Evolutionary conservation across 192 early-diverging fungal species (phyloP).

Genomic region (Gorgonomyces haynaldii): DNA sequence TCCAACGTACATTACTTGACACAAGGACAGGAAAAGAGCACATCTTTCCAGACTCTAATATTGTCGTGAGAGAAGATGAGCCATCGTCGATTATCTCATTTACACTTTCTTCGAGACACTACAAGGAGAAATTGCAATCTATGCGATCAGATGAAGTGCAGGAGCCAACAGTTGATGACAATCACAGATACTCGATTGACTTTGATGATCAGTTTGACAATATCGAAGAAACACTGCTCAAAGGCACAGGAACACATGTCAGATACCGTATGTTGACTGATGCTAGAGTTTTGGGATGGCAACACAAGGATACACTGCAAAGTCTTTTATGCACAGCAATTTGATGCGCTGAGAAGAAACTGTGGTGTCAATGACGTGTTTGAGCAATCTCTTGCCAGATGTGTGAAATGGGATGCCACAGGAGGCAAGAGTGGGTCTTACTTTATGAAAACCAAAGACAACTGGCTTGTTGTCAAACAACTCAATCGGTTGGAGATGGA

Average conservation of each 20-base stretch:
- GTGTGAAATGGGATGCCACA: conserved; percentile 65
- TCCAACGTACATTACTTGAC: conserved; percentile 53
- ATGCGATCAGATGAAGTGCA: conserved; percentile 14
- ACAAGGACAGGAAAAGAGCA: conserved; percentile 60
- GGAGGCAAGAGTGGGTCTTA: conserved; percentile 89
- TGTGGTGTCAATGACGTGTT: conserved; percentile 75
- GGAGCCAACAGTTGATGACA: conserved; percentile 5
- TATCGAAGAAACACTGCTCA: conserved; percentile 53
- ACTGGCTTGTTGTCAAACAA: conserved; percentile 87
- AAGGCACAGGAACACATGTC: conserved; percentile 62
- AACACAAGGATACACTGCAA: conserved; percentile 75
- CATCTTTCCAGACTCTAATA: conserved; percentile 70
- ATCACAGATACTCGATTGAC: conserved; percentile 15
- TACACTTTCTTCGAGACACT: conserved; percentile 65
- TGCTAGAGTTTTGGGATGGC: conserved; percentile 53
- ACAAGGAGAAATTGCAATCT: conserved; percentile 49
- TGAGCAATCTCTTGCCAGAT: conserved; percentile 77
- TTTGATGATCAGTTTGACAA: conserved; percentile 22
- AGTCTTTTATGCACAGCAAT: conserved; percentile 85
- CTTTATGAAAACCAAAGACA: conserved; percentile 84
- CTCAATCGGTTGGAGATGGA: conserved; percentile 72
- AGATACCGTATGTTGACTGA: conserved; percentile 48
- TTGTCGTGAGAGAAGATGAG: conserved; percentile 84
- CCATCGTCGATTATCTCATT: conserved; percentile 89
- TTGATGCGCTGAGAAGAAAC: conserved; percentile 74